Evolutionary conservation across 2,329 filamentous ascomycete genomes (phyloP), one percentile per base, ranked within the genome.

Genomic region (Fusarium duplospermum): DNA sequence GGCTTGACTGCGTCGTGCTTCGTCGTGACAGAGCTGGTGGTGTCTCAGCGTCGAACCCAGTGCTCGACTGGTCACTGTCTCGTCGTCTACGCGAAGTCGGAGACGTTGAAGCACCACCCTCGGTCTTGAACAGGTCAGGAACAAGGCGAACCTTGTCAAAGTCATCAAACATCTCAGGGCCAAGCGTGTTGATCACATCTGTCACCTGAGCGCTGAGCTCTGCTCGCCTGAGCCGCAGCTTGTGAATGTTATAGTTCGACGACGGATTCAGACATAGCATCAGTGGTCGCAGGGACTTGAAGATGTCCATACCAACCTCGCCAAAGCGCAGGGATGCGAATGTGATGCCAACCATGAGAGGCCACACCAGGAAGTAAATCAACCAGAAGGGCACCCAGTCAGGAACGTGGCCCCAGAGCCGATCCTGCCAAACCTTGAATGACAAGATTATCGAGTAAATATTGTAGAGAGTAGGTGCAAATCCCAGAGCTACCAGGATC

Each of bases 251-350:
- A 84, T 95, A 97, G 81, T 91, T 93, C 2, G 94, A 96, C 6
- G 91, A 91, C 2, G 96, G 96, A 77, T 93, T 93, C 78, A 98
- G 88, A 74, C 94, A 96, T 36, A 98, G 87, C 54, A 97, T 87
- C 11, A 99, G 89, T 7, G 96, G 96, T 11, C 94, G 91, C 18
- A 99, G 89, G 0, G 96, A 98, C 84, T 98, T 99, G 85, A 96
- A 87, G 65, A 99, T 98, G 80, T 99, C 96, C 95, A 99, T 98
- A 62, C 96, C 96, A n/a, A 97, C 93, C 84, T 99, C 96, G 56
- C 96, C 96, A 75, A 98, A 97, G 13, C 96, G 93, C 62, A 99
- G 91, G 8, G 96, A 94, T 6, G 95, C 95, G 82, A 97, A 98
- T 0, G 95, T 98, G 77, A 98, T 93, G 27, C 91, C 89, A 7